Evolutionary conservation across 78 protist species (phyloP).

Genomic region (Dictyostelium firmibasis): DNA sequence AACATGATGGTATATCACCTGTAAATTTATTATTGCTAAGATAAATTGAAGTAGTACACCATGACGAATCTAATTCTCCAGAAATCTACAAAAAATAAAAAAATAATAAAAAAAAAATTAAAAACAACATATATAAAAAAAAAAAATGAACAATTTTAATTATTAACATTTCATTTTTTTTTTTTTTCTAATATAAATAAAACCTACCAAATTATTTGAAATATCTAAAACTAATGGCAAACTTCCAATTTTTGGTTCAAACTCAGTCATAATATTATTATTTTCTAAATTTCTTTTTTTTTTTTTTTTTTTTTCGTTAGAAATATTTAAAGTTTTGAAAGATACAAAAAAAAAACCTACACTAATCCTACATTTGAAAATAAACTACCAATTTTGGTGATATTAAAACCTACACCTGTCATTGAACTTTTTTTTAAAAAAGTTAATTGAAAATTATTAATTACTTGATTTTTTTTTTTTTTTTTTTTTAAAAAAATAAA

Average conservation of each 20-base stretch:
- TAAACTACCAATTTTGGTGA: not conserved
- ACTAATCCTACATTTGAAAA: not conserved
- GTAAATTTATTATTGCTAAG: not conserved
- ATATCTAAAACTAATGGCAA: not conserved
- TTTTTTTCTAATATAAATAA: too few relatives aligned
- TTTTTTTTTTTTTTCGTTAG: too few relatives aligned
- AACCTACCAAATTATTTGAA: not conserved
- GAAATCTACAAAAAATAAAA: not conserved
- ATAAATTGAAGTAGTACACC: not conserved
- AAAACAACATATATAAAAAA: not conserved
- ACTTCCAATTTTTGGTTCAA: not conserved
- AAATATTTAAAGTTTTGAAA: too few relatives aligned
- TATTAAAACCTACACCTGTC: not conserved
- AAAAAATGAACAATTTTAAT: not conserved
- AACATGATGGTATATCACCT: not conserved
- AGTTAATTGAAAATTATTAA: not conserved
- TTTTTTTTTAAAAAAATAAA: not conserved
- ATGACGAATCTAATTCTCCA: not conserved
- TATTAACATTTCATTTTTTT: too few relatives aligned
- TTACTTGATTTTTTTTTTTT: not conserved
- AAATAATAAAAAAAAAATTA: not conserved
- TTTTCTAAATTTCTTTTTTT: not conserved
- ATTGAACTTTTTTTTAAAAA: not conserved
- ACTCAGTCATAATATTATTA: not conserved
- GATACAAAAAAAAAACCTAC: not conserved